A percentile compares a stretch with the other conserved stretches of the same genome.
Conservation (phyloP, 345 rosid species). For the Boechera divaricarpa region DNA sequence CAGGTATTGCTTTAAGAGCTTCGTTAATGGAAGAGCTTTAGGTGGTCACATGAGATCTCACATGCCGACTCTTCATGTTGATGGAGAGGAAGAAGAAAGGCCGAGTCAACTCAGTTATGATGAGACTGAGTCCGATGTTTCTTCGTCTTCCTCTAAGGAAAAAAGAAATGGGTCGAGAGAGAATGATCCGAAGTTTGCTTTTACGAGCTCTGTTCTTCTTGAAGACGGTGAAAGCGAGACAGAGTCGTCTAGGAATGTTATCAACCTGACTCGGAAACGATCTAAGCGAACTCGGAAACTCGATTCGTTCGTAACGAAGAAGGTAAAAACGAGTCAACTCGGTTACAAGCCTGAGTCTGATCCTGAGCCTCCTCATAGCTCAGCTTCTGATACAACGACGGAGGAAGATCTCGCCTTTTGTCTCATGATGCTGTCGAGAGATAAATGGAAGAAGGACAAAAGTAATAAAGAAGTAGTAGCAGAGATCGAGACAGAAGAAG, state of each 20-base stretch:
- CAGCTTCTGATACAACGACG: constrained; percentile 74
- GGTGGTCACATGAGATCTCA: constrained; percentile 94
- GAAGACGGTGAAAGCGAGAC: constrained; percentile 85
- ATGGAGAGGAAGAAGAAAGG: constrained; percentile 21
- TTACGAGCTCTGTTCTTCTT: constrained; percentile 55
- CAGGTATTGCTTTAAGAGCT: constrained; percentile 68
- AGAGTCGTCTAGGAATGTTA: constrained; percentile 63
- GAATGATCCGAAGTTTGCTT: constrained; percentile 69
- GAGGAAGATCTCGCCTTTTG: constrained; percentile 94
- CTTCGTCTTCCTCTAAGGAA: constrained; percentile 49
- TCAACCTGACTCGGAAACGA: constrained; percentile 62
- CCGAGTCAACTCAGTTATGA: constrained; percentile 52
- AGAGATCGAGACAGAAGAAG: constrained; percentile 52
- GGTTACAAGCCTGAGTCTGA: constrained; percentile 52
- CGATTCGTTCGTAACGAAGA: constrained; percentile 35
- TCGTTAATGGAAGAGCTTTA: constrained; percentile 76
- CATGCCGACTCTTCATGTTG: constrained; percentile 53
- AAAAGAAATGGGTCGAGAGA: constrained; percentile 51
- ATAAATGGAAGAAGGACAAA: constrained; percentile 69
- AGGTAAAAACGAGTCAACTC: constrained; percentile 42
- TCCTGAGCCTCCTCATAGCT: constrained; percentile 61
- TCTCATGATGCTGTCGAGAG: constrained; percentile 91
- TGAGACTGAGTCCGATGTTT: constrained; percentile 51
- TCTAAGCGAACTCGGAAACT: constrained; percentile 62
- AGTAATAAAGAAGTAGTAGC: constrained; percentile 39